Evolutionary conservation across 2,329 filamentous ascomycete genomes (phyloP), one percentile per base, ranked within the genome.

Genomic region (Celoporthe dispersa): DNA sequence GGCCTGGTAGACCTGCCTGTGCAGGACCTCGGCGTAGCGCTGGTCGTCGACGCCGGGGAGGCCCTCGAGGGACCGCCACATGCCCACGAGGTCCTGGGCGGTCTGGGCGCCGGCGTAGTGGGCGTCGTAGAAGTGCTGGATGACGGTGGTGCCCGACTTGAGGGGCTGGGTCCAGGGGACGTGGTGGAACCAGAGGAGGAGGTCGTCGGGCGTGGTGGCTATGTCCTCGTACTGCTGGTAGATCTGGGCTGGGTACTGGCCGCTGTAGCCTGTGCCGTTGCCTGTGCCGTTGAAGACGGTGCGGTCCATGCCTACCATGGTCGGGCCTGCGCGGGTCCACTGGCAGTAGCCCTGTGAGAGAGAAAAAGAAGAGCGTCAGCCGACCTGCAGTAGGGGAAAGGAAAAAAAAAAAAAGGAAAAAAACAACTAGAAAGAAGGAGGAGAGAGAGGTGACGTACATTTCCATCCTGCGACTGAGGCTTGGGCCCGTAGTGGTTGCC

Each of bases 141-240:
- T 88, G 2, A 93, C 89, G 0, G 90, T 91, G 78, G 90, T 87
- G 14, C 89, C 88, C 31, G 48, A 0, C 85, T 88, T 12, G 88
- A 93, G 83, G 8, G 77, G 78, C 53, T 91, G 86, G 0, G 88
- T 91, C 76, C 91, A 93, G 3, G 86, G 85, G 0, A 93, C 89
- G 75, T 93, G 91, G 77, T 93, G 91, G 79, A 93, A 93, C 91
- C 91, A 93, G 2, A 93, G 81, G 2, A 93, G 78, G 1, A 93
- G 80, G 31, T 92, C 82, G 71, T 92, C 91, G 0, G 90, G 90
- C 0, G 90, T 92, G 0, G 87, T 90, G 19, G 86, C 84, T 25
- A 88, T 80, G 59, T 85, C 79, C 73, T 93, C 90, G 75, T 85
- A 93, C 74, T 81, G 78, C 2, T 80, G 77, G 0, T 87, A 86